Evolutionary conservation across 352 stramenopile species (phyloP).

Genomic region (Phytopythium chamaehyphon): DNA sequence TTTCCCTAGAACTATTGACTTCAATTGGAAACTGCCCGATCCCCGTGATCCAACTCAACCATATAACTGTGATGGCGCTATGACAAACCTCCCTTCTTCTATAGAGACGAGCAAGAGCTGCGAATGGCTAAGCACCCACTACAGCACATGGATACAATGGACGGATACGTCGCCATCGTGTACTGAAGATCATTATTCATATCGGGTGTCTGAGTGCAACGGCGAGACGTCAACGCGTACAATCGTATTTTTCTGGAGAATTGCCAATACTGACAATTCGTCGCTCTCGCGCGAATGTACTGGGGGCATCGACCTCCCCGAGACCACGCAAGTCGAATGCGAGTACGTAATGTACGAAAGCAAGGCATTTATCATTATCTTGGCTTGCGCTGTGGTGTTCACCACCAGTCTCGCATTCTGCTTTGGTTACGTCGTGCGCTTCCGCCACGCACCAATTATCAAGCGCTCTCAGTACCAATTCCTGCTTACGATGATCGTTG

Average conservation of each 20-base stretch:
- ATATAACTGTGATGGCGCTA: conserved; percentile 31
- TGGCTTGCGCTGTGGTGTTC: conserved; percentile 16
- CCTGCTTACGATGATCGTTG: conserved; percentile 43
- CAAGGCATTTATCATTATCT: conserved; percentile 14
- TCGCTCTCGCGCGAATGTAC: conserved; percentile 35
- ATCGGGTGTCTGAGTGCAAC: conserved; percentile 31
- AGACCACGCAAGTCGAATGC: conserved; percentile 28
- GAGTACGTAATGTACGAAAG: conserved; percentile 34
- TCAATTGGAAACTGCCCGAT: conserved; percentile 29
- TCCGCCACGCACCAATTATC: conserved; percentile 38
- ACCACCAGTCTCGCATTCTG: conserved; percentile 15
- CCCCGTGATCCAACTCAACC: conserved; percentile 29
- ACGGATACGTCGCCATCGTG: conserved; percentile 20
- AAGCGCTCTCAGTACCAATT: conserved; percentile 74
- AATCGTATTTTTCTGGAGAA: conserved; percentile 27
- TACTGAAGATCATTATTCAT: conserved; percentile 33
- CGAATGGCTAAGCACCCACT: conserved; percentile 27
- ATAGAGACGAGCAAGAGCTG: conserved; percentile 35
- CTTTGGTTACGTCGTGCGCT: conserved; percentile 27
- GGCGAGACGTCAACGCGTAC: conserved; percentile 10
- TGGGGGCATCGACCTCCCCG: conserved; percentile 14
- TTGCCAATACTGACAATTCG: conserved; percentile 17
- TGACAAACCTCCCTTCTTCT: conserved; percentile 14
- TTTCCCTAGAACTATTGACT: conserved; percentile 23
- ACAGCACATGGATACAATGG: conserved; percentile 32